A percentile compares a stretch with the other conserved stretches of the same genome.
Conservation (phyloP, 306 rosid species). For the Glycine soja region DNA sequence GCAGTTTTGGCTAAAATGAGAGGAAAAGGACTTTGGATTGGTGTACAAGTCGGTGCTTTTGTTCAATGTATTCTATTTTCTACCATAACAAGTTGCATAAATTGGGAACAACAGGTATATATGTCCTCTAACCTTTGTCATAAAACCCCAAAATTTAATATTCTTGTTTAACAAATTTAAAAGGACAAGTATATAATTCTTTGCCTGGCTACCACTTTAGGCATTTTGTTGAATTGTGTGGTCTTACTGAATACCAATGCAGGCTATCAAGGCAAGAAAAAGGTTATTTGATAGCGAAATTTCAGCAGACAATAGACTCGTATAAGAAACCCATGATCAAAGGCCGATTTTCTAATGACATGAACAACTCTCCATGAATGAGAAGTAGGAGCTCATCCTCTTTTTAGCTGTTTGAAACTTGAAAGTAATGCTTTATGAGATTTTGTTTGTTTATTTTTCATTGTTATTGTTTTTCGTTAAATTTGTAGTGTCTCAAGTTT, state of each 20-base stretch:
- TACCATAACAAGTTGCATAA: conserved; percentile 53
- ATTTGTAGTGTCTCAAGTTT: no score
- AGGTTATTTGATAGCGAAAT: conserved; percentile 3
- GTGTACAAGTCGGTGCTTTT: conserved; percentile 62
- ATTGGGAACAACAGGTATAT: conserved; percentile 71
- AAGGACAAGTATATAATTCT: background rate
- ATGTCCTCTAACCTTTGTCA: conserved; percentile 13
- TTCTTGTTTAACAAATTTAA: background rate
- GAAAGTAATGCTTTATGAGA: background rate
- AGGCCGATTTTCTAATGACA: background rate
- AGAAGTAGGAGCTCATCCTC: background rate
- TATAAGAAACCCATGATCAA: background rate
- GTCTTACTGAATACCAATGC: background rate
- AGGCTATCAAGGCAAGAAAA: conserved; percentile 6
- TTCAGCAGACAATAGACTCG: conserved; percentile 13
- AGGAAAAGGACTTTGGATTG: conserved; percentile 77
- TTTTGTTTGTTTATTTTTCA: no score
- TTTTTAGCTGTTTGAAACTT: background rate
- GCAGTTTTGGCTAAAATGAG: conserved; percentile 56
- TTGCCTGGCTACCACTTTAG: background rate
- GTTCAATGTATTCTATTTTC: conserved; percentile 53
- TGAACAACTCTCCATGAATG: background rate
- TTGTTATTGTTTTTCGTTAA: no score
- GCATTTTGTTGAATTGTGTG: background rate
- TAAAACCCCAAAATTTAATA: background rate